These are phyloP conservation scores for Teratosphaeria viscida DNA, from an alignment of 2,329 filamentous ascomycete genomes.

Conservation along the genomic window DNA sequence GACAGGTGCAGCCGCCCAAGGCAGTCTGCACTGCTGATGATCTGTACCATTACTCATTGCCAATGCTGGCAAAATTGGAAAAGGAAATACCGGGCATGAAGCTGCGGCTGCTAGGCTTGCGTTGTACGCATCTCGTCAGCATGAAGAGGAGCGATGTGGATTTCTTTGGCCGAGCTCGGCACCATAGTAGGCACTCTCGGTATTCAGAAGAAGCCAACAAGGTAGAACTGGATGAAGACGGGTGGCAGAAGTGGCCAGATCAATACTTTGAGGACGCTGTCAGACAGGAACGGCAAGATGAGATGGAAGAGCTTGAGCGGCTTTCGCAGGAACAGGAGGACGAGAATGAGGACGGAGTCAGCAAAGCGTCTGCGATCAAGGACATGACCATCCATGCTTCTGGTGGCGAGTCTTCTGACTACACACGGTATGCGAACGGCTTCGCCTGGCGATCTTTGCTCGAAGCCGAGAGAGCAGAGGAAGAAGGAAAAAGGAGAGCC, in stretches of 20 bases:
- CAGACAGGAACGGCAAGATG: conserved; percentile 48
- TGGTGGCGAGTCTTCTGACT: conserved; percentile 9
- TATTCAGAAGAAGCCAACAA: conserved; percentile 28
- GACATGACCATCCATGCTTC: neutral
- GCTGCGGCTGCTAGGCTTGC: conserved; percentile 74
- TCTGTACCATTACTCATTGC: conserved; percentile 68
- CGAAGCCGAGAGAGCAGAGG: conserved; percentile 16
- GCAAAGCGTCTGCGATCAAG: neutral
- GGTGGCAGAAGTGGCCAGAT: conserved; percentile 61
- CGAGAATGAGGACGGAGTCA: neutral
- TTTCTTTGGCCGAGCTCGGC: conserved; percentile 57
- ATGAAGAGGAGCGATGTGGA: conserved; percentile 70
- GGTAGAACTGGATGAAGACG: conserved; percentile 34
- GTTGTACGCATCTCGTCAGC: conserved; percentile 78
- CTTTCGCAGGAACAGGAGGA: conserved; percentile 46
- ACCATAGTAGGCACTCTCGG: conserved; percentile 10
- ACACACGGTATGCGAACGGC: conserved; percentile 23
- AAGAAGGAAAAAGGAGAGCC: conserved; percentile 10
- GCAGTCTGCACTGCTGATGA: conserved; percentile 67
- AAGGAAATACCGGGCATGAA: conserved; percentile 72
- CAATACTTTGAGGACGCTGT: conserved; percentile 55
- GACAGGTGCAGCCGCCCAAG: conserved; percentile 66
- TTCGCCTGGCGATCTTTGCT: conserved; percentile 24
- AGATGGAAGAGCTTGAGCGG: conserved; percentile 50
- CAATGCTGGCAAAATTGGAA: conserved; percentile 74